Evolutionary conservation across 192 early-diverging fungal species (phyloP).

Genomic region (Linnemannia exigua): DNA sequence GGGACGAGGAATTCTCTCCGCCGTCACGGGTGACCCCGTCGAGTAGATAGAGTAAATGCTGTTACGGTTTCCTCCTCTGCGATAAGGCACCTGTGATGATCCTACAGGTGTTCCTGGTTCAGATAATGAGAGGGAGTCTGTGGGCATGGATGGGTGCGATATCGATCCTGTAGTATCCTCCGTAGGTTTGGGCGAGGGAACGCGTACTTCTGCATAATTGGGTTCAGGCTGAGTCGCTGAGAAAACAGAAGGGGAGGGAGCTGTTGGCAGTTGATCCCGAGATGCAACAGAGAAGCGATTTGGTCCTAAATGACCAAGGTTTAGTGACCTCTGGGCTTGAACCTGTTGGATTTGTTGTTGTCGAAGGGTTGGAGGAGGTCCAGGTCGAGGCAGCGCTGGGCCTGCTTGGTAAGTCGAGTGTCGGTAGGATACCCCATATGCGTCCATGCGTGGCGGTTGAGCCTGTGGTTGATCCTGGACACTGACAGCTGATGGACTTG

Average conservation of each 20-base stretch:
- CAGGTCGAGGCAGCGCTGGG: not conserved
- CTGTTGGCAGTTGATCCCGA: conserved; percentile 43
- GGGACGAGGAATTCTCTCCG: conserved; percentile 15
- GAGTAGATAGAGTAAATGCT: conserved; percentile 17
- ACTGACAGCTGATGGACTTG: not conserved
- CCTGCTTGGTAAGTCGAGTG: conserved; percentile 14
- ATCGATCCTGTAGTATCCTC: not conserved
- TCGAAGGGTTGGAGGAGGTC: not conserved
- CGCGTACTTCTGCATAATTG: conserved; percentile 9
- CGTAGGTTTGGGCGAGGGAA: not conserved
- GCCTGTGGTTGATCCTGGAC: not conserved
- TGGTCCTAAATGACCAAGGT: conserved; percentile 13
- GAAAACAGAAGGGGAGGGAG: conserved; percentile 26
- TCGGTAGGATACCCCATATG: conserved; percentile 13
- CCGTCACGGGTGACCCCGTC: not conserved
- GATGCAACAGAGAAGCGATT: conserved; percentile 17
- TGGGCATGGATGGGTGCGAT: not conserved
- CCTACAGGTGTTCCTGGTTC: not conserved
- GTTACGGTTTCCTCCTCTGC: conserved; percentile 4
- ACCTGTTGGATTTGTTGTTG: conserved; percentile 30
- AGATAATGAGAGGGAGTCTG: not conserved
- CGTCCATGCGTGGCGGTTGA: not conserved
- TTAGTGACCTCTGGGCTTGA: conserved; percentile 21
- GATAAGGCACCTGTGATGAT: not conserved
- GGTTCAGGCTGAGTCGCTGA: conserved; percentile 31